These are phyloP conservation scores for Verticillium zaregamsianum DNA, from an alignment of 2,329 filamentous ascomycete species.

Conservation along the genomic window DNA sequence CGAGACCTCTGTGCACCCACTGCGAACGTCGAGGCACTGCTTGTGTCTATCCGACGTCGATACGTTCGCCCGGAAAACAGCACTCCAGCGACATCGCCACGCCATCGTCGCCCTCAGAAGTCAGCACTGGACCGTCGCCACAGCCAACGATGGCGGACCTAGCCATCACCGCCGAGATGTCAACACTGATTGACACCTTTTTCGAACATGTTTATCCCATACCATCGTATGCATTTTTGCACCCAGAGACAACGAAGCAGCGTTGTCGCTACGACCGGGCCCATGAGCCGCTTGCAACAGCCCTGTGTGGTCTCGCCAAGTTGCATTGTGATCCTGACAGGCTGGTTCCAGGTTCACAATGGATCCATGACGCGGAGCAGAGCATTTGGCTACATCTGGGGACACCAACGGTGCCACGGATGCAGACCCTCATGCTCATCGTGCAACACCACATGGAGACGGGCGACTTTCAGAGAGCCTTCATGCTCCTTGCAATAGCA, in stretches of 20 bases:
- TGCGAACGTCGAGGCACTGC: no score
- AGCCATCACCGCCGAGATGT: slow-evolving; percentile 1
- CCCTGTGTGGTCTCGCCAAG: background rate
- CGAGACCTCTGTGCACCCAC: no score
- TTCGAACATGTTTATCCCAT: slow-evolving; percentile 17
- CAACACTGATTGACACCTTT: slow-evolving; percentile 17
- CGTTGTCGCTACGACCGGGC: background rate
- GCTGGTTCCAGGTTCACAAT: background rate
- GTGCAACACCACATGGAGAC: slow-evolving; percentile 39
- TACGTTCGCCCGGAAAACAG: no score
- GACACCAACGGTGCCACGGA: slow-evolving; percentile 15
- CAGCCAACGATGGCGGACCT: background rate
- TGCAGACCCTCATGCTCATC: slow-evolving; percentile 37
- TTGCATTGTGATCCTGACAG: no score
- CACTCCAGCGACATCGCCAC: no score
- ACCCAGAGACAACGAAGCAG: background rate
- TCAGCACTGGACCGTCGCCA: no score
- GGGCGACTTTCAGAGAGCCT: slow-evolving; percentile 37
- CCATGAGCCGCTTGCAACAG: background rate
- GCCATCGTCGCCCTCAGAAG: no score
- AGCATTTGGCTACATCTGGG: slow-evolving; percentile 16
- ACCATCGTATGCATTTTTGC: slow-evolving; percentile 10
- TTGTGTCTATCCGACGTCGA: no score
- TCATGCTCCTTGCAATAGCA: slow-evolving; percentile 38
- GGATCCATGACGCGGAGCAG: slow-evolving; percentile 40